These are phyloP conservation scores for Lachancea sp. DNA, from an alignment of 805 yeast species.

Conservation along the genomic window DNA sequence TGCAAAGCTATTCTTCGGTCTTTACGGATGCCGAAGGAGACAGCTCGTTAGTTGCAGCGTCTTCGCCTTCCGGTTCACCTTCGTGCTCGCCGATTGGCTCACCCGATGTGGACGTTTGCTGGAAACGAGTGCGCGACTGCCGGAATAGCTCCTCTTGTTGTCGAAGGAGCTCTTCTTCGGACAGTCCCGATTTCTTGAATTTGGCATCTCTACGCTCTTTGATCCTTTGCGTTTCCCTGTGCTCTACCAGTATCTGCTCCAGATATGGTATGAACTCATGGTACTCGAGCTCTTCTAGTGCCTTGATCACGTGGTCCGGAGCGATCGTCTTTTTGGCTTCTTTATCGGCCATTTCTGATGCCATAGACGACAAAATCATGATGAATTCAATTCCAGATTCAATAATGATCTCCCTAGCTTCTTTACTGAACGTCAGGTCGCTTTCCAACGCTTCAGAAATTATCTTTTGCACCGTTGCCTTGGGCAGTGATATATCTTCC, in stretches of 20 bases:
- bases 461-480: constrained; percentile 93
- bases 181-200: constrained; percentile 83
- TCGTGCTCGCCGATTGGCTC: neutral
- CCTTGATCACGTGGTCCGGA: constrained; percentile 90
- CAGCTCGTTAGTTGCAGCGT: constrained; percentile 2
- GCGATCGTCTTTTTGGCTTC: constrained; percentile 96
- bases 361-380: constrained; percentile 88
- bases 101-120: constrained; percentile 22
- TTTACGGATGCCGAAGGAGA: constrained; percentile 10
- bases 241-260: constrained; percentile 73
- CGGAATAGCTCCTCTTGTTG: constrained; percentile 93
- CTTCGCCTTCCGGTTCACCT: constrained; percentile 1
- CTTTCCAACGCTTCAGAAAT: constrained; percentile 82
- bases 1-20: constrained; percentile 12
- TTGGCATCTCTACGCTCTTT: constrained; percentile 89
- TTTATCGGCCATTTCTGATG: constrained; percentile 92
- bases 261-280: constrained; percentile 76
- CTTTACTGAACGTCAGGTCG: constrained; percentile 85
- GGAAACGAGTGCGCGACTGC: constrained; percentile 61
- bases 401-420: constrained; percentile 89
- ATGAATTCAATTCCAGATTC: constrained; percentile 95
- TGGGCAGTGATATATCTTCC: constrained; percentile 41
- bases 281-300: constrained; percentile 82
- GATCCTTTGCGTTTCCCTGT: constrained; percentile 80
- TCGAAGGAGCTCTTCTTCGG: constrained; percentile 84